Evolutionary conservation across 495 filamentous ascomycete genomes (phyloP), one percentile per base, ranked within the genome.

Genomic region (Penicillium crystallinum): DNA sequence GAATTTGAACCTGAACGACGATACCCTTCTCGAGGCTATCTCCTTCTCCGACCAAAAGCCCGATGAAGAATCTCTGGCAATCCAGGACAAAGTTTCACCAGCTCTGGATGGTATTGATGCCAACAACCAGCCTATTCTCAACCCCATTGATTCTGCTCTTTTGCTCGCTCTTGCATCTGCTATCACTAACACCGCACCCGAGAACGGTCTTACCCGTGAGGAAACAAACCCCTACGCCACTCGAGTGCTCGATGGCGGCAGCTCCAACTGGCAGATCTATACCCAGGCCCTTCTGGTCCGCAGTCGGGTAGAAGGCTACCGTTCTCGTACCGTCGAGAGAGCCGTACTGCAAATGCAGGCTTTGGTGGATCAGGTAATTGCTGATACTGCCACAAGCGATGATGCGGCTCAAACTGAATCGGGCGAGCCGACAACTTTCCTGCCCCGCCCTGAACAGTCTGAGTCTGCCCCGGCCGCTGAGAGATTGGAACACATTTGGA

Each of bases 261-360:
- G 87, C 56, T 90, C 90, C 2, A 97, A 97, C 67, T 99, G 93
- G 93, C 95, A 97, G 67, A 85, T 96, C 18, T 97, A 99, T 64
- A 97, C 93, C 0, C 89, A 97, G 61, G 93, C 88, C 1, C 71
- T 99, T 5, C 73, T 97, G 2, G 84, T 96, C 5, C 81, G 93
- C 37, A 92, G 89, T 62, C 78, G 93, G 3, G 89, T 97, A 52
- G 93, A 99, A 68, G 82, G 88, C 0, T 88, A 91, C 64, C 80
- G 79, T 50, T 87, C 90, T 27, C 77, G 93, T 38, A 97, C 93
- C 0, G 76, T 90, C 6, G 95, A 99, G 63, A 75, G 93, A 50
- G 84, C 91, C 7, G 83, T 99, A 2, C 74, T 99, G 5, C 93
- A 99, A 69, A 82, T 99, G 61, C 93, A 99, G 72, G 91, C 91